Evolutionary conservation across 2,329 filamentous ascomycete genomes (phyloP).

Genomic region (Scopulariopsis brevicaulis): DNA sequence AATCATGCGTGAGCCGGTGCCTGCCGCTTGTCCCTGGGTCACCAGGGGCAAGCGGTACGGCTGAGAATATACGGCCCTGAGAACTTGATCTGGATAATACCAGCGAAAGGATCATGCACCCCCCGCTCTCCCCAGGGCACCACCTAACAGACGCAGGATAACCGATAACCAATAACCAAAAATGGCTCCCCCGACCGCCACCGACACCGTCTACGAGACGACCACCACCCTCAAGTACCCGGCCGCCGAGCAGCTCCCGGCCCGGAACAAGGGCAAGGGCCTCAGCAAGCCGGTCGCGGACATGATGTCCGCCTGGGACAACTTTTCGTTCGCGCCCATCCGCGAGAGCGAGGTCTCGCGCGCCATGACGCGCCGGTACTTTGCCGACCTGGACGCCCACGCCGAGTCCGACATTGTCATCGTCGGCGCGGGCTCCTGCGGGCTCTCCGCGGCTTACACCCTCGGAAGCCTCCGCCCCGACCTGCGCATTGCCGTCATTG

Average conservation of each 20-base stretch:
- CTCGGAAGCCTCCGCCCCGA: constrained; percentile 76
- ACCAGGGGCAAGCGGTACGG: not conserved
- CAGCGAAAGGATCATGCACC: constrained; percentile 99
- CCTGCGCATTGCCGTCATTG: constrained; percentile 83
- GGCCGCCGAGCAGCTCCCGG: not conserved
- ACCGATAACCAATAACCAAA: constrained; percentile 21
- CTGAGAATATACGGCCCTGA: constrained; percentile 84
- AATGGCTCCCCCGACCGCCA: constrained; percentile 69
- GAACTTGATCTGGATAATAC: constrained; percentile 99
- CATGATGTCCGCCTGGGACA: constrained; percentile 68
- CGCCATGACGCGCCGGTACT: constrained; percentile 91
- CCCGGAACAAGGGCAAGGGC: constrained; percentile 18
- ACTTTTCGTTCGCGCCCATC: constrained; percentile 75
- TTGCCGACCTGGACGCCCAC: constrained; percentile 76
- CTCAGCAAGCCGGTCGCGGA: constrained; percentile 27
- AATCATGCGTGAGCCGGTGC: constrained; percentile 5
- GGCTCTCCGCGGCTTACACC: constrained; percentile 73
- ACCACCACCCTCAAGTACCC: constrained; percentile 19
- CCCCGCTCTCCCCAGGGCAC: constrained; percentile 22
- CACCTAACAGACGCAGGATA: constrained; percentile 2
- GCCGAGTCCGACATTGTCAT: constrained; percentile 93
- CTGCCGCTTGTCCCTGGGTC: not conserved
- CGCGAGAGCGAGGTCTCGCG: constrained; percentile 86
- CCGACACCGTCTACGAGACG: constrained; percentile 28
- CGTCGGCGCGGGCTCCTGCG: constrained; percentile 80